These are phyloP conservation scores for Saccharomycopsis babjevae DNA, from an alignment of 805 yeast species.

Conservation along the genomic window DNA sequence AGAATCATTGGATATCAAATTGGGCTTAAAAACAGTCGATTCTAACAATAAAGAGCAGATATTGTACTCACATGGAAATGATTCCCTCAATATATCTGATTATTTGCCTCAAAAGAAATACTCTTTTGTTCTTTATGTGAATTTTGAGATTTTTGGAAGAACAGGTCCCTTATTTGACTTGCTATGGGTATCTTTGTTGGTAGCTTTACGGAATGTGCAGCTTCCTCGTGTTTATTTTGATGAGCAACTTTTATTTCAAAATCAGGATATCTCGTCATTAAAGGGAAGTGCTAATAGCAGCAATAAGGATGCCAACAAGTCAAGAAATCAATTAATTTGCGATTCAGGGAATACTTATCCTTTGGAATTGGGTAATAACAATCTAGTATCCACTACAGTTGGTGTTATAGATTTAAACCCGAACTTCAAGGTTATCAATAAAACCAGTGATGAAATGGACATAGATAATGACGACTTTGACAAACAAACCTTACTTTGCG, in stretches of 20 bases:
- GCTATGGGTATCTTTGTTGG: conserved; percentile 57
- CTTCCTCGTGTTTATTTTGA: conserved; percentile 64
- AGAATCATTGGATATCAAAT: conserved; percentile 45
- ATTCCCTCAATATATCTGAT: conserved; percentile 3
- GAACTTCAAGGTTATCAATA: conserved; percentile 26
- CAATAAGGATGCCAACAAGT: conserved; percentile 41
- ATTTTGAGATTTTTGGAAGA: conserved; percentile 66
- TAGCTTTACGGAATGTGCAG: conserved; percentile 47
- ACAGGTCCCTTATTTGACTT: conserved; percentile 75
- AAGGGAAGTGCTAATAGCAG: conserved; percentile 34
- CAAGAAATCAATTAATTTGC: conserved; percentile 45
- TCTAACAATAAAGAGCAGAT: conserved; percentile 40
- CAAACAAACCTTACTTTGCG: conserved; percentile 43
- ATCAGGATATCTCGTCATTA: conserved; percentile 6
- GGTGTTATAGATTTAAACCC: conserved; percentile 44
- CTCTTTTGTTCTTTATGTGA: conserved; percentile 57
- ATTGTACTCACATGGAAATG: conserved; percentile 36
- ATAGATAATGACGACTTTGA: background rate
- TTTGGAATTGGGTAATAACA: conserved; percentile 33
- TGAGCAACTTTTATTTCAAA: conserved; percentile 36
- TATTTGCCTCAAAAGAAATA: conserved; percentile 34
- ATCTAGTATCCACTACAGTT: conserved; percentile 38
- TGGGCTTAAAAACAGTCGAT: conserved; percentile 41
- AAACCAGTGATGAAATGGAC: conserved; percentile 23
- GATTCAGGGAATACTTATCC: conserved; percentile 34